These are phyloP conservation scores for Sporothrix phasma DNA, from an alignment of 2,329 filamentous ascomycete genomes.

Conservation along the genomic window DNA sequence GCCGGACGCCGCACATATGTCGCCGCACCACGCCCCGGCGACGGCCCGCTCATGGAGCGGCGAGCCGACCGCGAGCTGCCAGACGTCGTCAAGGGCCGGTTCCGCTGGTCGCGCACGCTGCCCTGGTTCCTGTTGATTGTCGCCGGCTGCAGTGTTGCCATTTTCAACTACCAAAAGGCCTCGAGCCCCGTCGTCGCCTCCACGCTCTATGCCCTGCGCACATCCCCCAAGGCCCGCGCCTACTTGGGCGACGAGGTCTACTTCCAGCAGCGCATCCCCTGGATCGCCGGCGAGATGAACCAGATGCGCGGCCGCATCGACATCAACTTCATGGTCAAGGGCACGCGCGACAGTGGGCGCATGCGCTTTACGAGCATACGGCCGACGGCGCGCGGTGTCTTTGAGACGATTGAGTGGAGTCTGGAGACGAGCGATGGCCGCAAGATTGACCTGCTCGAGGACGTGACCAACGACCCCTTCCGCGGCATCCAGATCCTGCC, in stretches of 20 bases:
- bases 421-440: conserved; percentile 54
- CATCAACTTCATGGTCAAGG: conserved; percentile 78
- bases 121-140: conserved; percentile 72
- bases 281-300: conserved; percentile 82
- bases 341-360: conserved; percentile 56
- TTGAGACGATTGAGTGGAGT: conserved; percentile 87
- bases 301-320: conserved; percentile 86
- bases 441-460: conserved; percentile 64
- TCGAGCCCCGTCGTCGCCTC: conserved; percentile 79
- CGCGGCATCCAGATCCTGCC: conserved; percentile 19
- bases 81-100: conserved; percentile 35
- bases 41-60: conserved; percentile 55
- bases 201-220: conserved; percentile 85
- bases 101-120: conserved; percentile 61
- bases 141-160: conserved; percentile 62
- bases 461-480: conserved; percentile 27
- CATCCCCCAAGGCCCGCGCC: conserved; percentile 61
- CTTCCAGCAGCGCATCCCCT: conserved; percentile 68
- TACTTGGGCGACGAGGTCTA: conserved; percentile 80
- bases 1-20: conserved; percentile 35
- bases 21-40: conserved; percentile 47
- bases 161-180: conserved; percentile 99
- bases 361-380: conserved; percentile 76
- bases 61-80: conserved; percentile 57
- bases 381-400: conserved; percentile 50